These are phyloP conservation scores for Beauveria varroae DNA, from an alignment of 2,329 filamentous ascomycete species.

Conservation along the genomic window DNA sequence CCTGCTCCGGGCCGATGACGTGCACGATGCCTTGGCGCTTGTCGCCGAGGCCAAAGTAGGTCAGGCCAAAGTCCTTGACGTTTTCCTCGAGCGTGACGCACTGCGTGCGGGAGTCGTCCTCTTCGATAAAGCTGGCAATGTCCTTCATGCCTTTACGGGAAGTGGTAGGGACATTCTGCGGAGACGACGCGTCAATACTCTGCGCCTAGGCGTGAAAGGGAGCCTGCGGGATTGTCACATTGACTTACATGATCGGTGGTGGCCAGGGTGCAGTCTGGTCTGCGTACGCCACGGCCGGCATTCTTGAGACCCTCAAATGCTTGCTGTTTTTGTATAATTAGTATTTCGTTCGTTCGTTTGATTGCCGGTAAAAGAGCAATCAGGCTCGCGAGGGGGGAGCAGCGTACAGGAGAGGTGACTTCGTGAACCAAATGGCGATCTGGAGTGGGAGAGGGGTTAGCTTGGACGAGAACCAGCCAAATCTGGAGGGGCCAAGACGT, in stretches of 20 bases:
- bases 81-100: constrained; percentile 96
- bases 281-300: constrained; percentile 76
- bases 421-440: constrained; percentile 96
- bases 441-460: constrained; percentile 24
- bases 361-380: background rate
- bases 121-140: constrained; percentile 87
- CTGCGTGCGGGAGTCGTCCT: constrained; percentile 88
- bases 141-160: constrained; percentile 91
- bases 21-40: constrained; percentile 98
- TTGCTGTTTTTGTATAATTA: constrained; percentile 53
- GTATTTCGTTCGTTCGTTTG: constrained; percentile 4
- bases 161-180: constrained; percentile 84
- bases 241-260: constrained; percentile 87
- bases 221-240: too few relatives aligned
- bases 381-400: background rate
- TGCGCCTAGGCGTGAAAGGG: too few relatives aligned
- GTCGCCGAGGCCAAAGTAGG: constrained; percentile 93
- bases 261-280: constrained; percentile 92
- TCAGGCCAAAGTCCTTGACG: constrained; percentile 91
- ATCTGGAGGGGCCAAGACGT: constrained; percentile 24
- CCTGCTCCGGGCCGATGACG: constrained; percentile 96
- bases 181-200: background rate
- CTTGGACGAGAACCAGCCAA: background rate
- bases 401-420: constrained; percentile 84
- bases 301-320: constrained; percentile 94